Evolutionary conservation across 176 grass and related monocot species (phyloP).

Genomic region (Raddia guianensis): DNA sequence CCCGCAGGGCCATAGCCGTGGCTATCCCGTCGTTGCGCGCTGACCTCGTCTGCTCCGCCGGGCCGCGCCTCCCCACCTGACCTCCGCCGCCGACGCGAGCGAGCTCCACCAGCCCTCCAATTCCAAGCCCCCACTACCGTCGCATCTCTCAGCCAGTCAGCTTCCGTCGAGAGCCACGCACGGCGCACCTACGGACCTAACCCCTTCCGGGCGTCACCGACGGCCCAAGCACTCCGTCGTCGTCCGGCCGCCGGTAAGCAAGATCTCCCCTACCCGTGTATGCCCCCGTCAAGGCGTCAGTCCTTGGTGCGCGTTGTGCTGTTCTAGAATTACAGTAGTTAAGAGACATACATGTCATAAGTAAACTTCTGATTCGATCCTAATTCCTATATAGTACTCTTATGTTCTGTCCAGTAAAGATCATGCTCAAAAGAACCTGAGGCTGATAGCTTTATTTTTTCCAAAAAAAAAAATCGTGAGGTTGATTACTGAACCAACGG

Average conservation of each 20-base stretch:
- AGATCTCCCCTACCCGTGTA: neutral
- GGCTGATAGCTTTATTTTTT: no score
- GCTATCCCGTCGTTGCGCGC: neutral
- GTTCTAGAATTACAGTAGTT: neutral
- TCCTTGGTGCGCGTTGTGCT: neutral
- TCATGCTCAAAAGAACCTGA: neutral
- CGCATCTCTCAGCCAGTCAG: neutral
- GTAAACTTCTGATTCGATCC: neutral
- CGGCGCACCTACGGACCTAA: no score
- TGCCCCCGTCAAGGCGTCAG: neutral
- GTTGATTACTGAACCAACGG: neutral
- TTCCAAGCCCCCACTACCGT: neutral
- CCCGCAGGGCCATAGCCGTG: neutral
- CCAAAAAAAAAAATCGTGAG: neutral
- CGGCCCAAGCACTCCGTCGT: neutral
- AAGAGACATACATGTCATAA: neutral
- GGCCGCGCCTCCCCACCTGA: conserved; percentile 1
- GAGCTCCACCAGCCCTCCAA: neutral
- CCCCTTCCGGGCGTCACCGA: no score
- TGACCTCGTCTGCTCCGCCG: neutral
- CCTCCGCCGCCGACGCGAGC: neutral
- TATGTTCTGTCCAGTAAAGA: neutral
- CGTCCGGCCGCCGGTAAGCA: neutral
- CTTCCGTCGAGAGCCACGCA: no score
- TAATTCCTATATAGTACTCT: neutral